These are phyloP conservation scores for Phytophthora tentaculata DNA, from an alignment of 352 stramenopile genomes.

Conservation along the genomic window DNA sequence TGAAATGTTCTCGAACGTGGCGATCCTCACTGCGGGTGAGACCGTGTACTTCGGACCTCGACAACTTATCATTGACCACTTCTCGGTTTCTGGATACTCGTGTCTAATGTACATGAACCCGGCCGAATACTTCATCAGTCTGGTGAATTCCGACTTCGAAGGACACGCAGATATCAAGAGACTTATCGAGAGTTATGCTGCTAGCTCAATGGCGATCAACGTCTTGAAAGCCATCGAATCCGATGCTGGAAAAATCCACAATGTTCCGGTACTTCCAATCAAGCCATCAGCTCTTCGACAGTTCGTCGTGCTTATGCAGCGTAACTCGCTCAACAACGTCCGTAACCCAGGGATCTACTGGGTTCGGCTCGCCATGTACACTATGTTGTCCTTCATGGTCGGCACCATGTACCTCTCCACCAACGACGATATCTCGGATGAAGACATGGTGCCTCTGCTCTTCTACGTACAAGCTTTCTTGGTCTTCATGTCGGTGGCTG, in stretches of 20 bases:
- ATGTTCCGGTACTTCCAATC: conserved; percentile 29
- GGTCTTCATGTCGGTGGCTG: conserved; percentile 89
- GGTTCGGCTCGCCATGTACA: conserved; percentile 75
- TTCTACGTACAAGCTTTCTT: conserved; percentile 91
- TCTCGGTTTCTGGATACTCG: conserved; percentile 45
- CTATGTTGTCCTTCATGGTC: conserved; percentile 65
- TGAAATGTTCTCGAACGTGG: conserved; percentile 70
- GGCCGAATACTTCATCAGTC: background rate
- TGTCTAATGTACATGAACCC: conserved; percentile 41
- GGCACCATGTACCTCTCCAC: conserved; percentile 74
- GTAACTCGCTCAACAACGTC: conserved; percentile 65
- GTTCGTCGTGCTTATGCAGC: conserved; percentile 49
- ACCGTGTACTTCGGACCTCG: conserved; percentile 91
- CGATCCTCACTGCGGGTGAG: conserved; percentile 72
- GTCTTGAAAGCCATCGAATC: conserved; percentile 21
- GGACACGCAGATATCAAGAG: conserved; percentile 29
- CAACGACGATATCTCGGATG: conserved; percentile 43
- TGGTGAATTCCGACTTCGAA: conserved; percentile 61
- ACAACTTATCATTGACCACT: conserved; percentile 54
- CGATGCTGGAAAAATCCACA: conserved; percentile 5
- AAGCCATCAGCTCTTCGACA: conserved; percentile 40
- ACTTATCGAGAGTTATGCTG: conserved; percentile 25
- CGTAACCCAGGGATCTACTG: conserved; percentile 76
- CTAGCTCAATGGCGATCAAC: conserved; percentile 20
- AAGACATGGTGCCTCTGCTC: conserved; percentile 62